Evolutionary conservation across 768 basidiomycete species (phyloP).

Genomic region (Serendipita indica): DNA sequence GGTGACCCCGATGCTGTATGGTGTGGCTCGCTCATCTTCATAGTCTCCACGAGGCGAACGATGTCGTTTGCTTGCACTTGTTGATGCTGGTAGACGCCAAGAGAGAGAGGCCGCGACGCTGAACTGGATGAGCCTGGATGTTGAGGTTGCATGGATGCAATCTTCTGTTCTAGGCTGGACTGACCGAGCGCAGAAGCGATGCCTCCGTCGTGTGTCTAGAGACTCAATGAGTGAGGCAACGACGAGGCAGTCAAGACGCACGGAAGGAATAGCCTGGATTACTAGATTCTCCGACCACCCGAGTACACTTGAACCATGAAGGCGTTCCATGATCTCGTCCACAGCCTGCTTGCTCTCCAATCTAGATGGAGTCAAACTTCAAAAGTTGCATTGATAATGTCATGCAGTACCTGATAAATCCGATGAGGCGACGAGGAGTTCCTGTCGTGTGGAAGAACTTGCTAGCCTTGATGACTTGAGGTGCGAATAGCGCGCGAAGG

Average conservation of each 20-base stretch:
- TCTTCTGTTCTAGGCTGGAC: too few species aligned
- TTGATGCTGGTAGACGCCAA: conserved; percentile 1
- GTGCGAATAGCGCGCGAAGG: conserved; percentile 48
- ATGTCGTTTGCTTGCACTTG: background rate
- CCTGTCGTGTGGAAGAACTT: conserved; percentile 71
- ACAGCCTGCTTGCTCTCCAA: conserved; percentile 58
- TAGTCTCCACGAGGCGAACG: background rate
- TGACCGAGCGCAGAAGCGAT: too few species aligned
- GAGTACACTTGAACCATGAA: conserved; percentile 67
- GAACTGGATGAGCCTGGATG: too few species aligned
- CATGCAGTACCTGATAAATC: conserved; percentile 58
- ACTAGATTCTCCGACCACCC: conserved; percentile 48
- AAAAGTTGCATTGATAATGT: too few species aligned
- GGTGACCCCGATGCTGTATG: background rate
- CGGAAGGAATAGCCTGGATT: too few species aligned
- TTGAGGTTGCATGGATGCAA: too few species aligned
- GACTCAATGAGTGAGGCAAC: too few species aligned
- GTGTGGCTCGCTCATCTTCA: background rate
- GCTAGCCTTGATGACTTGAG: conserved; percentile 57
- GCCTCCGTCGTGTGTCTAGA: too few species aligned
- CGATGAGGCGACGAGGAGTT: conserved; percentile 63
- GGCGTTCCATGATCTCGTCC: conserved; percentile 59
- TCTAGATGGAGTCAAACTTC: conserved; percentile 23
- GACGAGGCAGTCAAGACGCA: too few species aligned
- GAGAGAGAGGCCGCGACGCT: background rate